phyloP scores from a whole-genome alignment of 805 yeast species.

The Ogataea minuta region DNA sequence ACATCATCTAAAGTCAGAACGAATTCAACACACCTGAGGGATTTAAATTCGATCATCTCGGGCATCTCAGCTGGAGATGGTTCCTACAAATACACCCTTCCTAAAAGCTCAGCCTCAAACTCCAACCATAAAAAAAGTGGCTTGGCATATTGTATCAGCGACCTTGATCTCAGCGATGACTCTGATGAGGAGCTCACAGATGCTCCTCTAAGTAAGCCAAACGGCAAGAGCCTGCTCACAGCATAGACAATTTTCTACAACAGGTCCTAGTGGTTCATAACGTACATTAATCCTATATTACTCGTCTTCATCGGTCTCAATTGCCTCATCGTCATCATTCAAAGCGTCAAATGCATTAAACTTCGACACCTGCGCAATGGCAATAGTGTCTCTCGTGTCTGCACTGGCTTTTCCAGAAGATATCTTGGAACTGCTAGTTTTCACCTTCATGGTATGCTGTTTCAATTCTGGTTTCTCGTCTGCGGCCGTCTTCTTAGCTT shows the following conservation, averaged over 20 bases:
- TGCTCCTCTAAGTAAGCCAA: conserved; percentile 3
- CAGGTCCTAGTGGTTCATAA: conserved; percentile 8
- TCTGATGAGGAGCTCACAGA: conserved; percentile 10
- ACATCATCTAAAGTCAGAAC: conserved; percentile 15
- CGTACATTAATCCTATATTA: conserved; percentile 15
- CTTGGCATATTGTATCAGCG: conserved; percentile 23
- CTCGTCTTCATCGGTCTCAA: conserved; percentile 26
- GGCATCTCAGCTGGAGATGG: conserved; percentile 11
- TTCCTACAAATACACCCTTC: conserved; percentile 8
- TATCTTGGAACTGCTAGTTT: conserved; percentile 72
- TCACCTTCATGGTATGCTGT: conserved; percentile 52
- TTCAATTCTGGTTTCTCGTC: conserved; percentile 47
- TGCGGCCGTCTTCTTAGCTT: conserved; percentile 43
- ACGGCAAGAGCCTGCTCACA: conserved; percentile 6
- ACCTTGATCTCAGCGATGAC: conserved; percentile 23
- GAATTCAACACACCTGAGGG: conserved; percentile 36
- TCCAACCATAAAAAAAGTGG: conserved; percentile 17
- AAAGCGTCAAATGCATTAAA: conserved; percentile 85
- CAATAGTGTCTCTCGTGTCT: conserved; percentile 67
- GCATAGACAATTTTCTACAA: conserved; percentile 1
- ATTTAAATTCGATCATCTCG: conserved; percentile 35
- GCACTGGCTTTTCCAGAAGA: conserved; percentile 65
- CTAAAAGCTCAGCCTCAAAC: conserved; percentile 11
- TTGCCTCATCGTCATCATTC: conserved; percentile 47
- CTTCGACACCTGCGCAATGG: conserved; percentile 61